Base-by-base conservation (phyloP, 345 rosid genomes). In the Gossypium anomalum region DNA sequence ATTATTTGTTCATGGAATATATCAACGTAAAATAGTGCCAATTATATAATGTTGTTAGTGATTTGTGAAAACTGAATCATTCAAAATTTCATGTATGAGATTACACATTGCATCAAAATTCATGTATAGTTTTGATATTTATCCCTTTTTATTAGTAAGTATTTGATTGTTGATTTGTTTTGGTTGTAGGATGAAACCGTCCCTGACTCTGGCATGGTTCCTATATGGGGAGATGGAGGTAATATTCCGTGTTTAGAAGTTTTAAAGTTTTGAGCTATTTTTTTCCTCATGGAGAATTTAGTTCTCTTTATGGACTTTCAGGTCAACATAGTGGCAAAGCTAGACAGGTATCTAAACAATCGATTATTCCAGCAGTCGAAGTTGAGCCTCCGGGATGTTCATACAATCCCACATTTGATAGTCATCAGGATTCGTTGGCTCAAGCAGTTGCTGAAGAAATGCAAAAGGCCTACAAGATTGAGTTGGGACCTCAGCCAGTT, bases 381-480 rank as follows among this genome's bases (percentile, higher is more conserved):
- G 82, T 95, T 84, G 99, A 91, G 81, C 90, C 90, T 78, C 86
- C 93, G 9, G 99, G 97, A 41, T 95, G 99, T 76, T 95, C 99
- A 11, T 93, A 80, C 78, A 95, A 93, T 84, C 98, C 98, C 66
- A n/a, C 89, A 41, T 68, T 76, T 79, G 96, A 89, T 66, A 88
- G 93, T 72, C 99, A 95, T 81, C 94, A 91, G 97, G 98, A 95
- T 84, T 80, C 90, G 20, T 81, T 93, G 84, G 97, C 99, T 65
- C 82, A 85, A 89, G 98, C 97, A 8, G 99, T 95, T 78, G 99
- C 99, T 15, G 93, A 87, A 75, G 98, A 95, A 84, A 89, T 95
- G 99, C 93, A 90, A 79, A 93, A 91, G 86, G 83, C 82, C 73
- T 91, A 90, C 82, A 82, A 83, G 77, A 74, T 59, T 65, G 99